Base-by-base conservation (phyloP, 129 eudicot genomes). In the Ambrosia trifida region DNA sequence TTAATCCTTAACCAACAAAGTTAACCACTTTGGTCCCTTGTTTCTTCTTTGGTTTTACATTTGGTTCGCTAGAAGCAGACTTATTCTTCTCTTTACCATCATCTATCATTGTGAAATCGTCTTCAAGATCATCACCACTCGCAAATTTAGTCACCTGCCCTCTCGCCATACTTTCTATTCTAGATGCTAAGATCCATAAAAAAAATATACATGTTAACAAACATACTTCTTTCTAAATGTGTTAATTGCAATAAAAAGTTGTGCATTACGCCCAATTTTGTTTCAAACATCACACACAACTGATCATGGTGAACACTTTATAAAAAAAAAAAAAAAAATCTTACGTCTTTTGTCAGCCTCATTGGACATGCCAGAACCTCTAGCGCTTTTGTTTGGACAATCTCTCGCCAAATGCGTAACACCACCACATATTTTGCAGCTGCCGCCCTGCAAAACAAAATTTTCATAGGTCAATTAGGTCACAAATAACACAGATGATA, bases 371-470 rank as follows among this genome's bases (percentile, higher is more conserved):
- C 31, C 33, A 4, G 81, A 78, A 32, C 72, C 65, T 75, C 78
- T 80, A 73, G 1, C 51, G 78, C 76, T 67, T 82, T 89, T 94
- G 68, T 83, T 63, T 50, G 96, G 98, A 81, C 98, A 94, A 84
- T 89, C 96, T 79, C 72, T 85, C 2, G 95, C 96, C 81, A 94
- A 79, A 94, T 94, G 98, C 33, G 98, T 94, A 35, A 89, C 84
- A 17, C 91, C 95, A 14, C 87, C 85, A 81, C 98, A 94, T 74
- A 94, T 82, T 81, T 94, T 89, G 80, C 98, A 94, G 64, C 89
- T 82, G 19, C 98, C 98, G 1, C 98, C 98, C 98, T 93, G 72
- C 59, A 72, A 17, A 79, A 60, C 49, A 63, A 53, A n/a, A 46
- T 14, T 52, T 10, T 7, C 35, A 19, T 8, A 12, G 3, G 5